Conservation (phyloP, 2,329 filamentous ascomycete genomes). For the Arthrinium phaeospermum region DNA sequence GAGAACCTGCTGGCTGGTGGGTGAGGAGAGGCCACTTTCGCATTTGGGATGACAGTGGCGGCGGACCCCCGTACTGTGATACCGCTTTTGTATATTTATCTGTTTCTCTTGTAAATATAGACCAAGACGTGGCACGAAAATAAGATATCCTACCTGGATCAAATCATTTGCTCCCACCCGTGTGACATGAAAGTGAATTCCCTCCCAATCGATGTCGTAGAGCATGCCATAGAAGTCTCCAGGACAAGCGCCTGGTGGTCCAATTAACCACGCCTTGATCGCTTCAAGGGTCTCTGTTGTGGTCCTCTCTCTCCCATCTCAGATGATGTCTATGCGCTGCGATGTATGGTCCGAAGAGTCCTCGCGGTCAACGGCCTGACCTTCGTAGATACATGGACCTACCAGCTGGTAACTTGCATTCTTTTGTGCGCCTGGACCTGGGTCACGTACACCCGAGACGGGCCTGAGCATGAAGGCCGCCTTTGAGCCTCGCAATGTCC, state of each 20-base stretch:
- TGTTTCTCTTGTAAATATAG: constrained; percentile 7
- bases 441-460: neutral
- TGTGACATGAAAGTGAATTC: neutral
- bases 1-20: neutral
- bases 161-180: neutral
- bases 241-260: neutral
- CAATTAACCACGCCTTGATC: no score
- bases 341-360: neutral
- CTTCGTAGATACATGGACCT: neutral
- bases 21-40: neutral
- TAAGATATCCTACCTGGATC: neutral
- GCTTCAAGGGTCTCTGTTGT: no score
- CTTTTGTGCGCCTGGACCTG: neutral
- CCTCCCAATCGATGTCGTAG: neutral
- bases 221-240: neutral
- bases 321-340: neutral
- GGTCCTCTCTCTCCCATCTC: neutral
- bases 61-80: neutral
- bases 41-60: neutral
- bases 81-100: constrained; percentile 3
- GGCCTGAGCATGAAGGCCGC: neutral
- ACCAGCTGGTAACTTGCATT: neutral
- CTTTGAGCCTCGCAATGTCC: neutral
- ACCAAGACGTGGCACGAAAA: neutral
- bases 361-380: neutral